Percentiles rank a stretch among this genome's conserved stretches.
Conservation (phyloP, 2,329 filamentous ascomycete genomes). For the Emydomyces testavorans region DNA sequence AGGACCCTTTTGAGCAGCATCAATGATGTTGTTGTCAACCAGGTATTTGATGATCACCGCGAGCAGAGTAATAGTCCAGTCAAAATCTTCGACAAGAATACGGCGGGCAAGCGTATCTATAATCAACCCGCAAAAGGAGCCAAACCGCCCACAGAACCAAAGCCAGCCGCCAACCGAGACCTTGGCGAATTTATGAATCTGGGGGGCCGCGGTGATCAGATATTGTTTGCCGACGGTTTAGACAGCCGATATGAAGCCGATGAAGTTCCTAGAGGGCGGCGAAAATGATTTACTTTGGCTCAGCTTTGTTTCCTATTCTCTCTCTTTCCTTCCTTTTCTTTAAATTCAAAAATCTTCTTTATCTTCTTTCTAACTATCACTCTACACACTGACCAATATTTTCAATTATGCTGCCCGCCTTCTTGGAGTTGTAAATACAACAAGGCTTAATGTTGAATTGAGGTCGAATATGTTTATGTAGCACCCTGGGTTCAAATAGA, state of each 20-base stretch:
- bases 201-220: slow-evolving; percentile 75
- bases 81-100: slow-evolving; percentile 67
- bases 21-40: slow-evolving; percentile 58
- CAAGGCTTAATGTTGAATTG: too few relatives aligned
- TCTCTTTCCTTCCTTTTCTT: too few relatives aligned
- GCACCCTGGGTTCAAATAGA: too few relatives aligned
- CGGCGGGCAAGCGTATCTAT: slow-evolving; percentile 36
- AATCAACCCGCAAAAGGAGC: slow-evolving; percentile 29
- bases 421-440: too few relatives aligned
- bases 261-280: slow-evolving; percentile 4
- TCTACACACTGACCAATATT: too few relatives aligned
- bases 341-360: too few relatives aligned
- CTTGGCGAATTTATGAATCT: slow-evolving; percentile 69
- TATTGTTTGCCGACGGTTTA: slow-evolving; percentile 56
- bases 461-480: too few relatives aligned
- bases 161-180: slow-evolving; percentile 55
- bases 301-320: background rate
- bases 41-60: slow-evolving; percentile 40
- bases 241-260: slow-evolving; percentile 12
- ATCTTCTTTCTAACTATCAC: too few relatives aligned
- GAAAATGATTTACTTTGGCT: background rate
- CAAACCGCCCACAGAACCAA: slow-evolving; percentile 43
- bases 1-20: slow-evolving; percentile 73
- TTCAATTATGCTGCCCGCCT: too few relatives aligned
- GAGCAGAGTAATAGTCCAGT: slow-evolving; percentile 41